Conservation (phyloP, 208 protist species). For the Wallacemonas sp. region DNA sequence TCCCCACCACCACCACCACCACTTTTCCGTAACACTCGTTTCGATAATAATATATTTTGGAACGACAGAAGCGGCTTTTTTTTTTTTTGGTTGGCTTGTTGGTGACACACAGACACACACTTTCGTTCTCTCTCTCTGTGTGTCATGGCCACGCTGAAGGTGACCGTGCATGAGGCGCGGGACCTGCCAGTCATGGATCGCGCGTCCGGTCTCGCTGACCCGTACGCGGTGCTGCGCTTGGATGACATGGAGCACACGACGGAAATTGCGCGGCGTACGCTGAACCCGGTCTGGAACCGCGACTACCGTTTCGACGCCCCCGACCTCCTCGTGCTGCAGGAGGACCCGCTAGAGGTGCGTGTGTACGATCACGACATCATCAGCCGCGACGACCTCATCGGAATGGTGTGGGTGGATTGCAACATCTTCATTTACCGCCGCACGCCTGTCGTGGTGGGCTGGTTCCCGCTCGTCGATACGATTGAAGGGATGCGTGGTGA, state of each 20-base stretch:
- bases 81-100: conserved; percentile 3
- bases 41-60: no score
- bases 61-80: no score
- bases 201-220: conserved; percentile 79
- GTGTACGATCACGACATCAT: conserved; percentile 97
- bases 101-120: neutral
- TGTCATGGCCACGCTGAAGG: conserved; percentile 88
- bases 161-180: conserved; percentile 86
- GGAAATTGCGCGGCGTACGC: conserved; percentile 68
- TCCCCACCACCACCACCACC: no score
- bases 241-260: conserved; percentile 78
- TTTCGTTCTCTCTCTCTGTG: neutral
- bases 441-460: conserved; percentile 63
- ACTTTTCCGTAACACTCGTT: no score
- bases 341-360: conserved; percentile 93
- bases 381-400: conserved; percentile 94
- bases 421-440: conserved; percentile 83
- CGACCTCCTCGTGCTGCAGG: conserved; percentile 89
- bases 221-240: conserved; percentile 85
- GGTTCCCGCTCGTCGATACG: conserved; percentile 92
- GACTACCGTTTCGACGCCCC: conserved; percentile 83
- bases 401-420: conserved; percentile 92
- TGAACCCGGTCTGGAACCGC: conserved; percentile 80
- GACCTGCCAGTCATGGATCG: conserved; percentile 93
- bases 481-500: conserved; percentile 79